Conservation (phyloP, 371 early-diverging fungal species). For the Chytridiales sp. region DNA sequence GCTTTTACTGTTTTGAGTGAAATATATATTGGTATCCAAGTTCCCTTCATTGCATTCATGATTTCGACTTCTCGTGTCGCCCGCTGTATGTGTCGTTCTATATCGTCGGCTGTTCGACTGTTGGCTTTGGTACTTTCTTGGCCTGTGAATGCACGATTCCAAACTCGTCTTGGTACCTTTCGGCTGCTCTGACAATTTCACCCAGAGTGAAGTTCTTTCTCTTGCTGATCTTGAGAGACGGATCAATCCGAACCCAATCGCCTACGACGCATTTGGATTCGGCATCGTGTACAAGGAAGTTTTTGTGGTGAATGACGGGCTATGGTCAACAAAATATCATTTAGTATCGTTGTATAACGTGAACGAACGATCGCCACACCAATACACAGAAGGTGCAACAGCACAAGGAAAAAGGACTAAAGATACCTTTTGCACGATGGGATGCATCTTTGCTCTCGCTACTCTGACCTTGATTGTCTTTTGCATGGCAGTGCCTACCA, state of each 20-base stretch:
- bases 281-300: conserved; percentile 88
- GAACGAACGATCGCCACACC: background rate
- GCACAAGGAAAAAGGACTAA: background rate
- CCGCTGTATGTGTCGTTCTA: background rate
- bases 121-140: background rate
- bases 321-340: conserved; percentile 46
- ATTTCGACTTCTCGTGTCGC: background rate
- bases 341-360: background rate
- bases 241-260: conserved; percentile 90
- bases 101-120: background rate
- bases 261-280: conserved; percentile 80
- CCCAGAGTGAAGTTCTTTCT: conserved; percentile 85
- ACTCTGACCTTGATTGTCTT: conserved; percentile 92
- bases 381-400: background rate
- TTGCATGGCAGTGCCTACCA: conserved; percentile 81
- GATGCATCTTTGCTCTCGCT: conserved; percentile 72
- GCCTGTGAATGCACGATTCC: conserved; percentile 46
- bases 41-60: background rate
- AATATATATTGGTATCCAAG: background rate
- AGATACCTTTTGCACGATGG: conserved; percentile 80
- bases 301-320: conserved; percentile 72
- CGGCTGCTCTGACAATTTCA: conserved; percentile 66
- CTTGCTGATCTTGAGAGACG: conserved; percentile 84
- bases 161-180: conserved; percentile 30
- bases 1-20: background rate